These are phyloP conservation scores for Aspergillus conjunctus DNA, from an alignment of 495 filamentous ascomycete genomes.

Conservation along the genomic window DNA sequence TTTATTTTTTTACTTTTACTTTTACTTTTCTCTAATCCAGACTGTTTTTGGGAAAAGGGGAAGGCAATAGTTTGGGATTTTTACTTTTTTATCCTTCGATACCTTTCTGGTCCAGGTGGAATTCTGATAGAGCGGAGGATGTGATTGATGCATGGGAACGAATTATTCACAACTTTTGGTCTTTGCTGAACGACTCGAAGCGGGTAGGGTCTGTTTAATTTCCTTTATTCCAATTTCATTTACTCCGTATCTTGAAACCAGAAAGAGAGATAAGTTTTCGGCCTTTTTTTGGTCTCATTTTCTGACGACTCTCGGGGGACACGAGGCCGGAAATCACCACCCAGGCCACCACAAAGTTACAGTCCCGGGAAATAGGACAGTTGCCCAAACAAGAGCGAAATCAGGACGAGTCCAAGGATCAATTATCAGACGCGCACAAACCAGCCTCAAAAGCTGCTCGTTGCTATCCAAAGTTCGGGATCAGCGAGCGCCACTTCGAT, in stretches of 20 bases:
- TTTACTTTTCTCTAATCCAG: too few species aligned
- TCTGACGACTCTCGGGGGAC: neutral
- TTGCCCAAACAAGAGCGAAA: neutral
- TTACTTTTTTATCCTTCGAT: too few species aligned
- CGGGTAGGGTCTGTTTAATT: neutral
- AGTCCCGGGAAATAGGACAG: neutral
- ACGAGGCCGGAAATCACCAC: neutral
- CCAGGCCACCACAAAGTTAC: neutral
- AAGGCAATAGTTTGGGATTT: neutral
- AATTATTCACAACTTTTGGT: neutral
- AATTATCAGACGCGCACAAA: neutral
- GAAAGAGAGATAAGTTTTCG: neutral
- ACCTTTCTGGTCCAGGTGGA: too few species aligned
- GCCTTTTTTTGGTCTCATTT: neutral
- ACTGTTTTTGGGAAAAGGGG: too few species aligned
- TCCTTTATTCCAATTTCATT: neutral
- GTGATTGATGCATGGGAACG: neutral
- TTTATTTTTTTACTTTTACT: too few species aligned
- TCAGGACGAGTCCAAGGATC: neutral
- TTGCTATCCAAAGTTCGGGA: neutral
- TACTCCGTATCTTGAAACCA: too few species aligned
- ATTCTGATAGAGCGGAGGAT: neutral
- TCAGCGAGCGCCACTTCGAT: conserved; percentile 22
- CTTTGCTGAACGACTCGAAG: neutral
- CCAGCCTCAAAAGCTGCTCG: too few species aligned